Conservation (phyloP, 305 asterid species). For the Plantago rigida region DNA sequence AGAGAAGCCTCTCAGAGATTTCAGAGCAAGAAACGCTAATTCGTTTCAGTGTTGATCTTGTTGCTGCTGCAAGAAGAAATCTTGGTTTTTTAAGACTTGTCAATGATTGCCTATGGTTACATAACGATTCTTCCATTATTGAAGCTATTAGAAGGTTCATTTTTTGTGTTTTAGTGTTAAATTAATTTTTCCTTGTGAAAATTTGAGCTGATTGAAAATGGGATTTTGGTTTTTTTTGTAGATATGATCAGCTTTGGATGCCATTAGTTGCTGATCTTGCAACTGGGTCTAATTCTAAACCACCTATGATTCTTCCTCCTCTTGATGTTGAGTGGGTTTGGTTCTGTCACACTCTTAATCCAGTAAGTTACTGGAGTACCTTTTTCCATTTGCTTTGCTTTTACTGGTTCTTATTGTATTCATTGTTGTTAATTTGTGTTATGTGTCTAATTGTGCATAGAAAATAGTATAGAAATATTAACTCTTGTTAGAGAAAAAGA, state of each 20-base stretch:
- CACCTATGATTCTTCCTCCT: conserved; percentile 84
- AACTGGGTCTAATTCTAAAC: conserved; percentile 39
- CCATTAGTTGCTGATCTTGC: conserved; percentile 64
- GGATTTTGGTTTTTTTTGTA: conserved; percentile 22
- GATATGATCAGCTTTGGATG: conserved; percentile 91
- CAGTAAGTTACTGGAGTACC: conserved; percentile 32
- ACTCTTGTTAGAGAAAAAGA: no score
- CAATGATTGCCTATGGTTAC: conserved; percentile 53
- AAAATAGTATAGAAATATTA: no score
- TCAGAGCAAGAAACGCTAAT: conserved; percentile 42
- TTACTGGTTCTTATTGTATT: no score
- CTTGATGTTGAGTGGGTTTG: conserved; percentile 92
- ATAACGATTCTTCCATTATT: conserved; percentile 38
- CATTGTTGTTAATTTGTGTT: no score
- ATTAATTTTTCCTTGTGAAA: neutral
- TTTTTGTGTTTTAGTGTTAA: neutral
- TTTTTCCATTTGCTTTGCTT: neutral
- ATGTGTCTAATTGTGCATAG: no score
- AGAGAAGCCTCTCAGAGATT: conserved; percentile 49
- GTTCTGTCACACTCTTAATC: conserved; percentile 75
- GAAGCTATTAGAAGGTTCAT: conserved; percentile 71
- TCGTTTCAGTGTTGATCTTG: conserved; percentile 62
- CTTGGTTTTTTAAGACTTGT: conserved; percentile 53
- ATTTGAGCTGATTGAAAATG: conserved; percentile 16
- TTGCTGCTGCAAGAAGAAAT: conserved; percentile 63